These are phyloP conservation scores for Blastomyces percursus DNA, from an alignment of 2,329 filamentous ascomycete species.

Conservation along the genomic window DNA sequence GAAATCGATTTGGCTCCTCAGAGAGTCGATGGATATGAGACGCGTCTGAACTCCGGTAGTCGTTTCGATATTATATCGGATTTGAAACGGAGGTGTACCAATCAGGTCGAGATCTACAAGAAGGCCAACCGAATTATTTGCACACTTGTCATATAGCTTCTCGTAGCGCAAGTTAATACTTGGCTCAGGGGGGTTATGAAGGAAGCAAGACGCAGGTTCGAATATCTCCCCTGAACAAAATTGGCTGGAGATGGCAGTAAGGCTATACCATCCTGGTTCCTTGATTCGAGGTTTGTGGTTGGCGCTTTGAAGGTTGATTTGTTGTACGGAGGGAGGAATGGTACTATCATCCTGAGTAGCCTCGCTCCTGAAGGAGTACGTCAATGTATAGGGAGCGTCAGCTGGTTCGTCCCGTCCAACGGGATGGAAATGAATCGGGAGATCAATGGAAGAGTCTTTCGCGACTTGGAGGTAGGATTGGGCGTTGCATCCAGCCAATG, in stretches of 20 bases:
- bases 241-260: slow-evolving; percentile 67
- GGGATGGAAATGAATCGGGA: slow-evolving; percentile 62
- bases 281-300: slow-evolving; percentile 57
- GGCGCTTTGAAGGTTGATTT: slow-evolving; percentile 46
- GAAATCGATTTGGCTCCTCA: slow-evolving; percentile 75
- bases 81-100: slow-evolving; percentile 81
- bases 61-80: slow-evolving; percentile 63
- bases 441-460: slow-evolving; percentile 53
- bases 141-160: slow-evolving; percentile 88
- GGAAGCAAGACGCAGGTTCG: slow-evolving; percentile 85
- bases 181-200: slow-evolving; percentile 85
- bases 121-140: slow-evolving; percentile 83
- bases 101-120: slow-evolving; percentile 80
- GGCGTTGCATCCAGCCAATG: slow-evolving; percentile 63
- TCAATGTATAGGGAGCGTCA: slow-evolving; percentile 59
- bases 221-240: slow-evolving; percentile 79
- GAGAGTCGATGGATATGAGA: slow-evolving; percentile 51
- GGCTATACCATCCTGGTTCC: slow-evolving; percentile 72
- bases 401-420: slow-evolving; percentile 46
- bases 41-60: slow-evolving; percentile 45
- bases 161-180: slow-evolving; percentile 62
- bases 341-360: slow-evolving; percentile 58
- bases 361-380: slow-evolving; percentile 72
- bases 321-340: slow-evolving; percentile 47
- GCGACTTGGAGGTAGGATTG: slow-evolving; percentile 74